These are phyloP conservation scores for Cerioporus squamosus DNA, from an alignment of 1,284 basidiomycete species.

Conservation along the genomic window DNA sequence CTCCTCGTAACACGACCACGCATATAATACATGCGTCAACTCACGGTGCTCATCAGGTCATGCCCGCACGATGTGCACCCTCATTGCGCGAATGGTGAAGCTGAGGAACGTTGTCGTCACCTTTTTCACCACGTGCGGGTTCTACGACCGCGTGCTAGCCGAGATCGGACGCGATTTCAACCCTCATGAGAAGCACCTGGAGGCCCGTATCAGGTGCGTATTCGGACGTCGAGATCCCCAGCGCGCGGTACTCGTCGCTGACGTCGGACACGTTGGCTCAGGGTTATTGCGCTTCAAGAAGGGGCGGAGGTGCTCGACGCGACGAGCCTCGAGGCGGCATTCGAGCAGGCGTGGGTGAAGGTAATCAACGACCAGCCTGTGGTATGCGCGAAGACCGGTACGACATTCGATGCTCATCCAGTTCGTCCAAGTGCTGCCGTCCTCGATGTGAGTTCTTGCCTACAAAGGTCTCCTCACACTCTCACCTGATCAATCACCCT, in stretches of 20 bases:
- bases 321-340: not conserved
- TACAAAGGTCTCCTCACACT: not conserved
- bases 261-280: not conserved
- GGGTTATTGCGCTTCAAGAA: constrained; percentile 13
- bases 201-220: constrained; percentile 14
- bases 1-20: not conserved
- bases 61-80: not conserved
- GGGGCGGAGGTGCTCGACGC: not conserved
- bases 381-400: constrained; percentile 9
- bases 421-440: not conserved
- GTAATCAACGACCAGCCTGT: constrained; percentile 1
- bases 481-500: not conserved
- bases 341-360: constrained; percentile 1
- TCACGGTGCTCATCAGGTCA: not conserved
- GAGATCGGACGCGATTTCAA: constrained; percentile 27
- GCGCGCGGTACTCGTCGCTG: not conserved
- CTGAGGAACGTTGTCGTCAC: constrained; percentile 23
- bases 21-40: not conserved
- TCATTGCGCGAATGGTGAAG: constrained; percentile 24
- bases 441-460: not conserved
- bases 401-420: not conserved
- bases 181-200: constrained; percentile 9
- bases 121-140: constrained; percentile 14
- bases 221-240: not conserved
- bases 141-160: constrained; percentile 17